Evolutionary conservation across 495 filamentous ascomycete species (phyloP).

Genomic region (Talaromyces adpressus): DNA sequence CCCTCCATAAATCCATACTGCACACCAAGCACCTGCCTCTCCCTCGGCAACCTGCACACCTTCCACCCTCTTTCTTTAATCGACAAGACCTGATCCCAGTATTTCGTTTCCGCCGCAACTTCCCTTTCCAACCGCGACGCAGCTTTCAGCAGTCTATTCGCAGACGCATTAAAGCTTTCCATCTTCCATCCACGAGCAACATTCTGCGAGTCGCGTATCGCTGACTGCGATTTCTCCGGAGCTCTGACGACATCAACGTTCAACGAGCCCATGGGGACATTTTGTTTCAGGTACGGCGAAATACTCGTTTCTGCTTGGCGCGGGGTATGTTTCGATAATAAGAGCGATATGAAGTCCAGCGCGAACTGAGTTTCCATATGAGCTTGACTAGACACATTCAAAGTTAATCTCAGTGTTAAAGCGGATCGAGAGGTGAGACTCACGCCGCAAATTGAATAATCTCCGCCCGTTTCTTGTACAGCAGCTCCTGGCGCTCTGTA

Average conservation of each 20-base stretch:
- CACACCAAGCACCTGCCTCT: conserved; percentile 70
- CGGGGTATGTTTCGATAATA: conserved; percentile 70
- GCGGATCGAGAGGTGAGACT: neutral
- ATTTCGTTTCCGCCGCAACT: conserved; percentile 68
- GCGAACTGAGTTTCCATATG: conserved; percentile 58
- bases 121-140: conserved; percentile 68
- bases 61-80: conserved; percentile 83
- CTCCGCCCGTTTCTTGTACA: conserved; percentile 38
- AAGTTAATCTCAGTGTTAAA: conserved; percentile 5
- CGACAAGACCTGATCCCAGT: conserved; percentile 80
- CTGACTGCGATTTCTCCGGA: conserved; percentile 43
- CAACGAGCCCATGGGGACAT: conserved; percentile 66
- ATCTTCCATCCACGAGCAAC: conserved; percentile 74
- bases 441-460: conserved; percentile 40
- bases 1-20: conserved; percentile 83
- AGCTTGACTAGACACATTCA: conserved; percentile 42
- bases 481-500: conserved; percentile 31
- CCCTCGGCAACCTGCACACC: conserved; percentile 62
- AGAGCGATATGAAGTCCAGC: conserved; percentile 78
- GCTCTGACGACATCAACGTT: conserved; percentile 63
- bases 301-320: conserved; percentile 61
- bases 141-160: conserved; percentile 65
- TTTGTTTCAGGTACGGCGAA: conserved; percentile 57
- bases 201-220: conserved; percentile 43
- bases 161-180: conserved; percentile 65